Evolutionary conservation across 345 rosid genomes (phyloP).

Genomic region (Aquilaria yunnanensis): DNA sequence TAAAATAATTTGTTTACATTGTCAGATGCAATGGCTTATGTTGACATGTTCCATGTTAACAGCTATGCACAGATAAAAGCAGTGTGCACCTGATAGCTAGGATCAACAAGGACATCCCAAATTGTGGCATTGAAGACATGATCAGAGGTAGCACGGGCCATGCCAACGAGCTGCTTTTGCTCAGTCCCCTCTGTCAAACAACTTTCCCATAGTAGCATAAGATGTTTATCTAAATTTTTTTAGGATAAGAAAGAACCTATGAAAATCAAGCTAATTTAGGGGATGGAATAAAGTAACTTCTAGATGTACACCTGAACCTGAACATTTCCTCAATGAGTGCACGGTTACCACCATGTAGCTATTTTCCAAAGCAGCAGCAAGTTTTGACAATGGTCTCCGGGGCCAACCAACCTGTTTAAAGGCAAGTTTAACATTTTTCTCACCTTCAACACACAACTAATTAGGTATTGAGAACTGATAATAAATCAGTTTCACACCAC

Average conservation of each 20-base stretch:
- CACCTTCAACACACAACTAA: too few relatives aligned
- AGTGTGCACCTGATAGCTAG: slow-evolving; percentile 70
- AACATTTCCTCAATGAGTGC: slow-evolving; percentile 56
- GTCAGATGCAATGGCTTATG: too few relatives aligned
- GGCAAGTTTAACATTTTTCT: neutral
- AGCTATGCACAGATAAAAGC: too few relatives aligned
- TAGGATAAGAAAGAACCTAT: slow-evolving; percentile 18
- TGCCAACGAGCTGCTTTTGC: slow-evolving; percentile 73
- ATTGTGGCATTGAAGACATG: slow-evolving; percentile 97
- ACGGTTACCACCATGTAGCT: slow-evolving; percentile 93
- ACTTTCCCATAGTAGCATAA: slow-evolving; percentile 90
- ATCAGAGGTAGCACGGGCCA: slow-evolving; percentile 99
- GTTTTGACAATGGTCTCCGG: slow-evolving; percentile 73
- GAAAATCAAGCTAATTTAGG: neutral
- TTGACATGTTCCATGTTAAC: too few relatives aligned
- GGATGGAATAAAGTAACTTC: neutral
- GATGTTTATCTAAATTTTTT: slow-evolving; percentile 58
- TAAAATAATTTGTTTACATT: too few relatives aligned
- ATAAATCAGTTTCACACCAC: neutral
- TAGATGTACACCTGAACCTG: slow-evolving; percentile 53
- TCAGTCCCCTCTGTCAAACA: slow-evolving; percentile 84
- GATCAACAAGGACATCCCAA: slow-evolving; percentile 99
- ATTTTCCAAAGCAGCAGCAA: slow-evolving; percentile 86
- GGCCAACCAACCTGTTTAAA: slow-evolving; percentile 92
- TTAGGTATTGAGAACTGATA: neutral